phyloP scores from a whole-genome alignment of 192 early-diverging fungal genomes.

The Podila minutissima region DNA sequence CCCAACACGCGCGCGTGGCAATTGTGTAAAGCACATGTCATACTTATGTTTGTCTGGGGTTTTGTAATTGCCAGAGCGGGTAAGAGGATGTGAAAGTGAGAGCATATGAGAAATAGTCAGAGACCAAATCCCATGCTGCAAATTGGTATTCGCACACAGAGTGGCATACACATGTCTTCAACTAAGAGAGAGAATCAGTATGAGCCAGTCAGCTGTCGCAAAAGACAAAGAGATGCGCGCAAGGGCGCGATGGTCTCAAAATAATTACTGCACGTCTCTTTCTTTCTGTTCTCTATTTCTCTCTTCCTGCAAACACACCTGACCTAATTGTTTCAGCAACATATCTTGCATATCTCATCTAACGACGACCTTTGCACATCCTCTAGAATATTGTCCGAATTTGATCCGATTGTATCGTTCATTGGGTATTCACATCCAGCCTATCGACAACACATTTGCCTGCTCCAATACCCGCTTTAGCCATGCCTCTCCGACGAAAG shows the following conservation, averaged over 20 bases:
- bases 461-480: constrained; percentile 42
- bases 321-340: too few relatives aligned
- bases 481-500: neutral
- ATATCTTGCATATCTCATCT: neutral
- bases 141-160: too few relatives aligned
- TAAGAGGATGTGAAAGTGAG: neutral
- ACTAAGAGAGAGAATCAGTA: neutral
- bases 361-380: neutral
- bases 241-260: neutral
- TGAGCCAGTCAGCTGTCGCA: neutral
- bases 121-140: too few relatives aligned
- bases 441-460: constrained; percentile 43
- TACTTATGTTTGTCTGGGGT: neutral
- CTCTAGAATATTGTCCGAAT: constrained; percentile 44
- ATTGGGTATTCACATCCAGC: constrained; percentile 36
- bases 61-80: neutral
- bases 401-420: constrained; percentile 44
- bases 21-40: neutral
- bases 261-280: too few relatives aligned
- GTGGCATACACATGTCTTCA: too few relatives aligned
- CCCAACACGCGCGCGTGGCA: neutral
- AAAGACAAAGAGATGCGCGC: neutral
- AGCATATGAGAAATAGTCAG: neutral
- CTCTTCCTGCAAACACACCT: neutral
- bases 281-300: too few relatives aligned